Evolutionary conservation across 495 filamentous ascomycete genomes (phyloP).

Genomic region (Cladorrhinum samala): DNA sequence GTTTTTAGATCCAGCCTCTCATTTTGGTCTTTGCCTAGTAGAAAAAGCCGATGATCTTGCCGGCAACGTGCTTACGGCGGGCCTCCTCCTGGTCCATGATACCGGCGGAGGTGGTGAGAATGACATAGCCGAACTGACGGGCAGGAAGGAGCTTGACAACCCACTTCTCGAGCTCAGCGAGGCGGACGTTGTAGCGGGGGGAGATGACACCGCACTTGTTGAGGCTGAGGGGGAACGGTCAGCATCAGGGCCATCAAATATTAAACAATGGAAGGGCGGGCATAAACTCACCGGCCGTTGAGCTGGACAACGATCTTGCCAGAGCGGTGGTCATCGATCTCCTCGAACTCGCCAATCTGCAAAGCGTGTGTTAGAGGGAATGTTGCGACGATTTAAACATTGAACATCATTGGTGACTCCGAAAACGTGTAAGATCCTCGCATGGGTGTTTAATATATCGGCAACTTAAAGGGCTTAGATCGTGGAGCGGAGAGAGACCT

Average conservation of each 20-base stretch:
- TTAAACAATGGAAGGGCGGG: no score
- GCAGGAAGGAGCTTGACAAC: constrained; percentile 95
- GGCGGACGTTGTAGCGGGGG: constrained; percentile 96
- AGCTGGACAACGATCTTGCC: constrained; percentile 98
- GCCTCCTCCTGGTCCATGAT: constrained; percentile 99
- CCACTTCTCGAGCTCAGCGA: constrained; percentile 97
- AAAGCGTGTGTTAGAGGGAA: constrained; percentile 47
- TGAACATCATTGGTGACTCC: constrained; percentile 61
- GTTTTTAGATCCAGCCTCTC: constrained; percentile 9
- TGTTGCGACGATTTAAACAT: constrained; percentile 94
- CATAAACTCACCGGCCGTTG: constrained; percentile 69
- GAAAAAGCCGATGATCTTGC: constrained; percentile 96
- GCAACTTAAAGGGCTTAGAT: constrained; percentile 98
- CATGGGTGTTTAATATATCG: constrained; percentile 66
- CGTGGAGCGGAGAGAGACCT: constrained; percentile 69
- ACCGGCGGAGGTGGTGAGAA: constrained; percentile 95
- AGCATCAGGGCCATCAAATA: constrained; percentile 6
- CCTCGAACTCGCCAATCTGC: constrained; percentile 99
- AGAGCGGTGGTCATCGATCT: constrained; percentile 97
- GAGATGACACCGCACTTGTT: constrained; percentile 99
- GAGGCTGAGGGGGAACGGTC: constrained; percentile 44
- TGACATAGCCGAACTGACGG: constrained; percentile 99
- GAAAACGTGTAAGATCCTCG: constrained; percentile 93
- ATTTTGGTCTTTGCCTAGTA: constrained; percentile 53
- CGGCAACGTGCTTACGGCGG: constrained; percentile 91